Evolutionary conservation across 129 eudicot species (phyloP).

Genomic region (Flaveria brownii): DNA sequence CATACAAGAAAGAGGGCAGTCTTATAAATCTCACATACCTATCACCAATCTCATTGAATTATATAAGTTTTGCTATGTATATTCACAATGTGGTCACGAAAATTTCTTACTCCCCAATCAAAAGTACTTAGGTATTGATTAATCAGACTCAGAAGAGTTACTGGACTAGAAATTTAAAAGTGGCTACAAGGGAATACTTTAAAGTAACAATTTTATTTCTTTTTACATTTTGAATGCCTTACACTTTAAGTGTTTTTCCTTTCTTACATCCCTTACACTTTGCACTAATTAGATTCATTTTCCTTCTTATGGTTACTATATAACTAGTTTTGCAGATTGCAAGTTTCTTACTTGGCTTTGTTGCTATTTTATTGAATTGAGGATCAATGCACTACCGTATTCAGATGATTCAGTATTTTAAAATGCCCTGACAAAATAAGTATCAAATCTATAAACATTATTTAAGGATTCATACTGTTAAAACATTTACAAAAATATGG

Average conservation of each 20-base stretch:
- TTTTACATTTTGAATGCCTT: background rate
- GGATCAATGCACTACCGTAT: background rate
- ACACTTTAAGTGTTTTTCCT: background rate
- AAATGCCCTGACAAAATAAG: background rate
- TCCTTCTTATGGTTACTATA: background rate
- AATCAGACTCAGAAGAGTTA: background rate
- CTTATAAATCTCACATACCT: background rate
- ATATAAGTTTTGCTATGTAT: background rate
- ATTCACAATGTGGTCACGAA: background rate
- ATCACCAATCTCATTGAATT: background rate
- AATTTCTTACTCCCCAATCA: background rate
- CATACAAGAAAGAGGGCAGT: background rate
- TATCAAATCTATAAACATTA: background rate
- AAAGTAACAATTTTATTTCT: background rate
- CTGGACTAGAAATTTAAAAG: background rate
- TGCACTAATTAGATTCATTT: background rate
- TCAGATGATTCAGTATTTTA: background rate
- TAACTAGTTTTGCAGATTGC: background rate
- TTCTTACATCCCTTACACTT: background rate
- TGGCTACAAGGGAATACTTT: background rate
- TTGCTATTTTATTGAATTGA: background rate
- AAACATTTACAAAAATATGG: background rate
- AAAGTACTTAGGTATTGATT: background rate
- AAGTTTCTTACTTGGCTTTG: conserved; percentile 1
- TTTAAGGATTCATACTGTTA: background rate